Percentiles rank a stretch among this genome's conserved stretches.
These are phyloP conservation scores for Crithidia bombi DNA, from an alignment of 208 protist species.

Conservation along the genomic window DNA sequence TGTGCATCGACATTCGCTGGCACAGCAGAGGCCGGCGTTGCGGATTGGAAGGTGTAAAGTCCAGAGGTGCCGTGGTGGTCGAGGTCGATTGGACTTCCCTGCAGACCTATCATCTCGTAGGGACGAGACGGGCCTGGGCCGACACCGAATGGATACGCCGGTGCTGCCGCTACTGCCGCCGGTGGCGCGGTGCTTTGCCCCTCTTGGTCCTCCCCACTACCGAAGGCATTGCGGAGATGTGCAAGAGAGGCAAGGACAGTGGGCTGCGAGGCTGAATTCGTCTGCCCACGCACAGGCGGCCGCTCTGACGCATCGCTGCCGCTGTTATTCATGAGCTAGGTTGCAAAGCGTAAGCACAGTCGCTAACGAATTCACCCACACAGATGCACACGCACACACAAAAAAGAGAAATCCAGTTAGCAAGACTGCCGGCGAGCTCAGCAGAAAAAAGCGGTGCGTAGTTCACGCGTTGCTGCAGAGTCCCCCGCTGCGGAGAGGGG, in stretches of 20 bases:
- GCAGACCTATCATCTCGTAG: neutral
- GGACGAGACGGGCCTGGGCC: neutral
- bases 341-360: neutral
- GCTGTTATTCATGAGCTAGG: neutral
- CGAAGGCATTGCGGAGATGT: slow-evolving; percentile 14
- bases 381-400: neutral
- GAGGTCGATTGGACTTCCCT: slow-evolving; percentile 4
- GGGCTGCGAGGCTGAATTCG: neutral
- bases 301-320: slow-evolving; percentile 1
- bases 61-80: neutral
- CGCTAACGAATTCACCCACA: too few species aligned
- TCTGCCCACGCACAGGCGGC: neutral
- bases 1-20: neutral
- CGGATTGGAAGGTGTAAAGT: neutral
- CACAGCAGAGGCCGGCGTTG: neutral
- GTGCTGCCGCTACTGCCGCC: neutral
- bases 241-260: neutral
- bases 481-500: too few species aligned
- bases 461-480: too few species aligned
- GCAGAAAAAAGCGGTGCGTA: too few species aligned
- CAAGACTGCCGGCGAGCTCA: too few species aligned
- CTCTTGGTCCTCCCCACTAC: neutral
- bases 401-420: slow-evolving; percentile 22
- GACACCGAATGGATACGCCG: neutral
- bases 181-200: too few species aligned